Base-by-base conservation (phyloP, 352 stramenopile genomes). In the Nothophytophthora sp. region DNA sequence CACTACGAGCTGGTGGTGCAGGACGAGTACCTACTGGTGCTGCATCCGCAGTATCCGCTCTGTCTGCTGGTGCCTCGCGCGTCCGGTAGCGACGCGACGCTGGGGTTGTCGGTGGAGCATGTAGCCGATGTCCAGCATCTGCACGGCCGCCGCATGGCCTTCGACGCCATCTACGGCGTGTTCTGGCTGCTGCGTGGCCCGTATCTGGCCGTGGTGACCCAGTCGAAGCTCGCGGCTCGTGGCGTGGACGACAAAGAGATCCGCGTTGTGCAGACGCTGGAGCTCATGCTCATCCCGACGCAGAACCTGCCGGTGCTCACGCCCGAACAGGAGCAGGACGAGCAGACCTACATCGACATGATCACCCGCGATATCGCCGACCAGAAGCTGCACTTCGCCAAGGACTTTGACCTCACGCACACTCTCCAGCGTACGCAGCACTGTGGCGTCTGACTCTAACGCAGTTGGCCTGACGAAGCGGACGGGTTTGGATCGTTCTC, bases 111-210 rank as follows among this genome's bases (percentile, higher is more conserved):
- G 36, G 69, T 88, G 23, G 77, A 92, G 39, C 74, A 90, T 39
- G 65, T 81, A 25, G 55, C 70, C 55, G 67, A 84, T 39, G 73
- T 81, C 36, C 72, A 73, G 55, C 78, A 87, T 37, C 39, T 88
- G 42, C 78, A 91, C 56, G 81, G 83, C 7, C 81, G 83, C 13
- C 76, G 74, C 44, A 84, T 93, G 74, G 59, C 50, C 30, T 90
- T 91, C 29, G 78, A 92, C 60, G 81, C 76, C 24, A 86, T 93
- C 55, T 93, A 88, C 62, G 80, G 82, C 55, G 69, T 93, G 33
- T 90, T 87, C 60, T 73, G 49, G 58, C 58, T 91, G 60, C 66
- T 91, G 23, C 70, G 73, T 2, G 80, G 82, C 0, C 77, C 71
- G 12, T 93, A 91, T 50, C 39, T 93, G 32, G 80, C 82, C 20